Base-by-base conservation (phyloP, 768 basidiomycete species). In the Leccinum obscurum region DNA sequence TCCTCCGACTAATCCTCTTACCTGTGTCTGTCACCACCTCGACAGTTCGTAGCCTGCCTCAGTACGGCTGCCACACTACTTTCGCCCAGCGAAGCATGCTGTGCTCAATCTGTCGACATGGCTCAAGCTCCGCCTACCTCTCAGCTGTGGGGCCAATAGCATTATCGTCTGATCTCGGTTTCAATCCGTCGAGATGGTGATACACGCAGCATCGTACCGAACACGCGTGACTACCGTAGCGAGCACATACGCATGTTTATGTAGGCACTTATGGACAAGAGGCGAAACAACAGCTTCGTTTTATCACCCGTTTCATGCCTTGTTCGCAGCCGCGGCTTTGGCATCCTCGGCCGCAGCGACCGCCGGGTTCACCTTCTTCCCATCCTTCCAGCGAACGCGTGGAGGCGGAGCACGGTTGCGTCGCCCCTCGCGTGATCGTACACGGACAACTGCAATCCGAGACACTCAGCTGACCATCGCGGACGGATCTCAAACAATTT, bases 351-450 rank as follows among this genome's bases (percentile, higher is more conserved):
- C 95, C 62, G 94, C 95, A 51, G 87, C 90, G 37, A 97, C 95
- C 57, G 95, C 95, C 50, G 93, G 91, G 81, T 96, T 96, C 77
- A 95, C 88, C 83, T 94, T 93, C 85, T 97, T 92, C 62, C 88
- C 89, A 73, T 93, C 91, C 78, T 94, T 95, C 93, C 93, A 98
- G 68, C 96, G 84, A 66, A 98, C 79, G 64, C 97, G 92, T 28
- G 94, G 93, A 65, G 97, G 97, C 62, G 97, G 97, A 3, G 93
- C 90, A 77, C 97, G 93, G 88, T 97, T 98, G 78, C 96, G 86
- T 72, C 96, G 90, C 58, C 93, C 93, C 82, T 92, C 91, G 64
- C 90, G 85, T 62, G 97, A 98, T 64, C 97, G 93, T 54, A 98
- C 97, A 77, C 97, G 96, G 65, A 99, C 97, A 65, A 99, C 95